phyloP scores from a whole-genome alignment of 768 basidiomycete genomes.

The Sarcodon sp. region DNA sequence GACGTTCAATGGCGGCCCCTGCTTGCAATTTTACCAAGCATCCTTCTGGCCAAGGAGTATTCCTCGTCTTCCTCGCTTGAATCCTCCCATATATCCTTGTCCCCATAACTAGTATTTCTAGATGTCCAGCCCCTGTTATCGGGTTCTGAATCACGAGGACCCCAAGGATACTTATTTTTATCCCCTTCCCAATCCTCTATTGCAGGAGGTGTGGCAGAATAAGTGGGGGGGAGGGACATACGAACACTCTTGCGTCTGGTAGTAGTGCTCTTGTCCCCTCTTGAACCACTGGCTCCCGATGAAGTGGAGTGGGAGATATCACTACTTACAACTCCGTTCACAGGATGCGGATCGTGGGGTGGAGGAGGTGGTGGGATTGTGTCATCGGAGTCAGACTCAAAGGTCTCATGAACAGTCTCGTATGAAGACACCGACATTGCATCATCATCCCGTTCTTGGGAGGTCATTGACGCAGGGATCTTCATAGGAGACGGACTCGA shows the following conservation, averaged over 20 bases:
- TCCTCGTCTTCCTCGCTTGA: slow-evolving; percentile 64
- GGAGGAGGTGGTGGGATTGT: slow-evolving; percentile 9
- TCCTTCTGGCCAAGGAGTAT: slow-evolving; percentile 42
- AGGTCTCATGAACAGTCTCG: slow-evolving; percentile 48
- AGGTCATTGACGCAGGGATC: not conserved
- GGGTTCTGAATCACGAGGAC: slow-evolving; percentile 5
- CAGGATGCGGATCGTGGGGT: slow-evolving; percentile 7
- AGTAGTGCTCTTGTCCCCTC: slow-evolving; percentile 6
- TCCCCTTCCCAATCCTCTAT: slow-evolving; percentile 35
- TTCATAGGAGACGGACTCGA: not conserved
- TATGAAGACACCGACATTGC: slow-evolving; percentile 47
- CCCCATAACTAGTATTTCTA: slow-evolving; percentile 7
- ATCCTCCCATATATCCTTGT: slow-evolving; percentile 50
- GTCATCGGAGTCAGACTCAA: slow-evolving; percentile 23
- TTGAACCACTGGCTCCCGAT: slow-evolving; percentile 11
- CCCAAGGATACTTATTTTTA: slow-evolving; percentile 6
- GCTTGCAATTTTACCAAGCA: slow-evolving; percentile 35
- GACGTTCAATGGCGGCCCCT: slow-evolving; percentile 11
- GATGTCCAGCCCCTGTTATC: slow-evolving; percentile 14
- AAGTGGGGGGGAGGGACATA: slow-evolving; percentile 66
- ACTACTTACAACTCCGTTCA: slow-evolving; percentile 9
- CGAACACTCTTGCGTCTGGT: slow-evolving; percentile 58
- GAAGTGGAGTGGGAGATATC: slow-evolving; percentile 16
- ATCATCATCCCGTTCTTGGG: slow-evolving; percentile 18
- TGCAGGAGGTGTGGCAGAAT: slow-evolving; percentile 59